Base-by-base conservation (phyloP, 805 yeast genomes). In the Sugiyamaella qingdaonensis region DNA sequence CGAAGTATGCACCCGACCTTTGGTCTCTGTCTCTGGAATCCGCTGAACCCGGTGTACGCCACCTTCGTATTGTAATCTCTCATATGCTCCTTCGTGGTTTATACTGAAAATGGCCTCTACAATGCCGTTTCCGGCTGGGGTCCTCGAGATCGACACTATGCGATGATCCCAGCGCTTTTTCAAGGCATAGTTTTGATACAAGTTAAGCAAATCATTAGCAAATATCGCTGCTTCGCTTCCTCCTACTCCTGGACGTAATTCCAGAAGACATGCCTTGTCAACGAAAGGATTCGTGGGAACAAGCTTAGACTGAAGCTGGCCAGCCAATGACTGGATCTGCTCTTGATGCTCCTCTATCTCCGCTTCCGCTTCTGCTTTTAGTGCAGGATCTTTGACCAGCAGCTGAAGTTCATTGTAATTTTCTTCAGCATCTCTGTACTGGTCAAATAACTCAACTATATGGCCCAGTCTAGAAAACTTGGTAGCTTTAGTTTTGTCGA, bases 11-110 rank as follows among this genome's bases (percentile, higher is more conserved):
- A 89, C 85, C 48, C 99, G 74, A 5, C 98, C 98, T 67, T 92
- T 91, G 2, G 88, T 79, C 66, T 94, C 99, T 0, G 99, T 94
- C 19, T 81, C 86, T 0, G 99, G 99, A 7, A 92, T 82, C 55
- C 99, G 73, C 67, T 94, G 99, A 1, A 94, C 99, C 42, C 99
- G 74, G 68, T 94, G 99, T 7, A 94, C 96, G 2, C 99, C 99
- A 29, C 95, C 89, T 67, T 94, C 99, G 62, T 80, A 84, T 56
- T 92, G 77, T 46, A 94, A 68, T 39, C 76, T 64, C 58, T 84
- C 84, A 64, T 85, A 94, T 0, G 95, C 77, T 0, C 95, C 95
- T 0, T 85, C 84, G 56, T 82, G 81, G 58, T 86, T 86, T 9
- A 94, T 77, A 43, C 82, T 70, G 29, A 94, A 69, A 11, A 88